phyloP scores from a whole-genome alignment of 2,329 filamentous ascomycete species.

The Venturia nashicola region DNA sequence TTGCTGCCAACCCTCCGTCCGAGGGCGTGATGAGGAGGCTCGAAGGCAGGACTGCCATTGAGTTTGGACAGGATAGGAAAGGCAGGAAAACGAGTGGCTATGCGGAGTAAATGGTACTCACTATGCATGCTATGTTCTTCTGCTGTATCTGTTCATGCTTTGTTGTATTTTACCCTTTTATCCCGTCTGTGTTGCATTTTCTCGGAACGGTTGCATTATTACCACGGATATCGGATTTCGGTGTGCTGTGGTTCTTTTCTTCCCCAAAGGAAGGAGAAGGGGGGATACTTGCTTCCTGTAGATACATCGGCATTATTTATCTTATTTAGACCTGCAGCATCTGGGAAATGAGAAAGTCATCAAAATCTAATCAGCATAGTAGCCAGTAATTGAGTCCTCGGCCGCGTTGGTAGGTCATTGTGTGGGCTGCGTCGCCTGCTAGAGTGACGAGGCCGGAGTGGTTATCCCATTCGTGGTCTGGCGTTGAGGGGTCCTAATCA shows the following conservation, averaged over 20 bases:
- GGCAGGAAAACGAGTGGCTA: conserved; percentile 8
- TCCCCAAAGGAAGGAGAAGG: not conserved
- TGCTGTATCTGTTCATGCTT: not conserved
- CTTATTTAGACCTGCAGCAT: too few relatives aligned
- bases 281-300: not conserved
- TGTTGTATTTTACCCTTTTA: not conserved
- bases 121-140: not conserved
- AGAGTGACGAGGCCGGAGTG: too few relatives aligned
- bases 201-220: not conserved
- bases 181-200: not conserved
- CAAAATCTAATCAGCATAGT: too few relatives aligned
- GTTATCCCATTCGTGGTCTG: too few relatives aligned
- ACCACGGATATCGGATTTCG: not conserved
- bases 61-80: conserved; percentile 21
- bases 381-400: too few relatives aligned
- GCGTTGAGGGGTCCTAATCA: too few relatives aligned
- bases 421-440: too few relatives aligned
- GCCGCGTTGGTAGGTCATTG: too few relatives aligned
- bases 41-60: conserved; percentile 25
- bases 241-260: not conserved
- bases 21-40: conserved; percentile 11
- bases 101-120: not conserved
- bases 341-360: too few relatives aligned
- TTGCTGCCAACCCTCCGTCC: conserved; percentile 22
- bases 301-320: not conserved